phyloP scores from a whole-genome alignment of 75 land plant genomes.

The Adiantum capillusveneris region DNA sequence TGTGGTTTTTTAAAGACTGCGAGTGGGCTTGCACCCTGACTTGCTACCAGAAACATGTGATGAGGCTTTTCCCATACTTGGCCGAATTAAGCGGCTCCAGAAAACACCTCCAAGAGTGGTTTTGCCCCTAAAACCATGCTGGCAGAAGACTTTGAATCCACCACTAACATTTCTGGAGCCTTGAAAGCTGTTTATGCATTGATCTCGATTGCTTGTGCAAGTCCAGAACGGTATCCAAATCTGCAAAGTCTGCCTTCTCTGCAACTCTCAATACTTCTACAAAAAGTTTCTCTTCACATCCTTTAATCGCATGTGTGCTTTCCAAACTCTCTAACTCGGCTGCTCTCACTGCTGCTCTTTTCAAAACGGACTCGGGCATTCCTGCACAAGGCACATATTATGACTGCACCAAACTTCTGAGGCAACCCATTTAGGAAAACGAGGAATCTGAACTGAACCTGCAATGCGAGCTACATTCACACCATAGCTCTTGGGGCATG shows the following conservation, averaged over 20 bases:
- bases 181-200: background rate
- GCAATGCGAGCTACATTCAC: slow-evolving; percentile 95
- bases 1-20: too few species aligned
- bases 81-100: too few species aligned
- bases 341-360: slow-evolving; percentile 24
- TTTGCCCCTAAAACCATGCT: too few species aligned
- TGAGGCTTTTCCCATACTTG: too few species aligned
- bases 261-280: slow-evolving; percentile 5
- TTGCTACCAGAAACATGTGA: too few species aligned
- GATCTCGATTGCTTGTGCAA: background rate
- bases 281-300: background rate
- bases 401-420: background rate
- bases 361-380: slow-evolving; percentile 32
- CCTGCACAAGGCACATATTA: slow-evolving; percentile 9
- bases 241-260: background rate
- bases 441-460: slow-evolving; percentile 41
- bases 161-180: too few species aligned
- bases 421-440: too few species aligned
- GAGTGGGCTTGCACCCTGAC: too few species aligned
- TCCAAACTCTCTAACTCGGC: slow-evolving; percentile 27
- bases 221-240: background rate
- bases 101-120: too few species aligned
- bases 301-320: background rate
- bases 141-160: too few species aligned
- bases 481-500: slow-evolving; percentile 96